Base-by-base conservation (phyloP, 306 rosid genomes). In the Cucumis hystrix region DNA sequence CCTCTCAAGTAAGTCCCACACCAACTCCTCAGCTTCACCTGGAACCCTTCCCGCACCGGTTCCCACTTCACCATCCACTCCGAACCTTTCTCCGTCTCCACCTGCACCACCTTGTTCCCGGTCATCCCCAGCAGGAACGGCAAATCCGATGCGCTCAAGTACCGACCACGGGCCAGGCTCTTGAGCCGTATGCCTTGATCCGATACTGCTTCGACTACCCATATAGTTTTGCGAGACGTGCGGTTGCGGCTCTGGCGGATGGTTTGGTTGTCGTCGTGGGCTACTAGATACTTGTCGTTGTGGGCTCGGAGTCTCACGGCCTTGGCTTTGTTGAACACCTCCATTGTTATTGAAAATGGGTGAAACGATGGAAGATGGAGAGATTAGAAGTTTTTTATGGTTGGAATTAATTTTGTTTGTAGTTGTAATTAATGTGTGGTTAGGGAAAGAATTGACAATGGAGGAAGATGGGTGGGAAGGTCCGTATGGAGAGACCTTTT, bases 1-100 rank as follows among this genome's bases (percentile, higher is more conserved):
- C 80, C 97, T 10, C 97, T 85, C 20, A 95, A 21, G n/a, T 40
- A 89, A n/a, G 82, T 92, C n/a, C 92, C 92, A 61, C 89, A 84
- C 93, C 89, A 90, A 8, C 91, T 87, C 79, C 77, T 79, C 57
- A 95, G 45, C 81, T 80, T 86, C 20, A 95, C 83, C 79, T 90
- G 95, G 66, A 92, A 95, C 14, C 96, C 98, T 1, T 95, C 97
- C 6, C 84, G 61, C 25, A 89, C 86, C 40, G 90, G 92, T 79
- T 92, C 96, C 92, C 97, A 95, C 74, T 89, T 90, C 79, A 60
- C 80, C 74, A 63, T 87, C 85, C 81, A 79, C 7, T 79, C 79
- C 20, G 43, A 57, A 0, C 21, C 74, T 28, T 33, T 71, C 13
- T 82, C 88, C 0, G 56, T 40, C 5, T 60, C 84, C 8, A 78